phyloP scores from a whole-genome alignment of 352 stramenopile genomes.

The Pythium coloratum region DNA sequence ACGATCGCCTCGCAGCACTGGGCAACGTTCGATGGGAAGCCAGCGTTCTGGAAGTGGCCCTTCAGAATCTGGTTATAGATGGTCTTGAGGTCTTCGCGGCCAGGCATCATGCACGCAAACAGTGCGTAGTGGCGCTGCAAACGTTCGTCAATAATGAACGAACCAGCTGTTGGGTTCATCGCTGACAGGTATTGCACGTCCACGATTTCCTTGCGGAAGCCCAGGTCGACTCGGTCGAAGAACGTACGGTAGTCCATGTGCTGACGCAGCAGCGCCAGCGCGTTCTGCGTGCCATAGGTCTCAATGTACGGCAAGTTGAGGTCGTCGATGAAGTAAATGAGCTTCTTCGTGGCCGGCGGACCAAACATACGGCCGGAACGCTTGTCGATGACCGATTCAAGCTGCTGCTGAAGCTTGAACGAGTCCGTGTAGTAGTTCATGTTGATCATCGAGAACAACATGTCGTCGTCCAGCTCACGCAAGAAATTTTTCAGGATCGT shows the following conservation, averaged over 20 bases:
- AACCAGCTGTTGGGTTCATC: conserved; percentile 97
- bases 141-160: conserved; percentile 97
- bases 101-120: conserved; percentile 95
- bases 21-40: conserved; percentile 59
- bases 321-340: conserved; percentile 98
- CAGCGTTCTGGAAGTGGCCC: conserved; percentile 90
- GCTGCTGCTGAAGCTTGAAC: conserved; percentile 93
- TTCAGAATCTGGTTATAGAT: conserved; percentile 96
- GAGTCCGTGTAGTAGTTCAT: conserved; percentile 98
- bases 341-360: conserved; percentile 93
- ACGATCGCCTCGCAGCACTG: conserved; percentile 87
- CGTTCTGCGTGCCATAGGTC: conserved; percentile 97
- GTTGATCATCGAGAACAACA: conserved; percentile 96
- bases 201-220: conserved; percentile 96
- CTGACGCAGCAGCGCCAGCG: conserved; percentile 93
- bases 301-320: conserved; percentile 97
- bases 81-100: conserved; percentile 92
- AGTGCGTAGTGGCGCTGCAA: conserved; percentile 95
- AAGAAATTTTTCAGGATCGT: conserved; percentile 97
- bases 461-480: conserved; percentile 88
- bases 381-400: conserved; percentile 97
- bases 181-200: conserved; percentile 96
- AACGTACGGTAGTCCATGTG: conserved; percentile 96
- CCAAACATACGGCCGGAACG: conserved; percentile 94
- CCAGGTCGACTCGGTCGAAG: conserved; percentile 94